Percentiles rank a stretch among this genome's conserved stretches.
Conservation (phyloP, 228 moss, liverwort and hornwort species). For the Sphagnum magellanicum region DNA sequence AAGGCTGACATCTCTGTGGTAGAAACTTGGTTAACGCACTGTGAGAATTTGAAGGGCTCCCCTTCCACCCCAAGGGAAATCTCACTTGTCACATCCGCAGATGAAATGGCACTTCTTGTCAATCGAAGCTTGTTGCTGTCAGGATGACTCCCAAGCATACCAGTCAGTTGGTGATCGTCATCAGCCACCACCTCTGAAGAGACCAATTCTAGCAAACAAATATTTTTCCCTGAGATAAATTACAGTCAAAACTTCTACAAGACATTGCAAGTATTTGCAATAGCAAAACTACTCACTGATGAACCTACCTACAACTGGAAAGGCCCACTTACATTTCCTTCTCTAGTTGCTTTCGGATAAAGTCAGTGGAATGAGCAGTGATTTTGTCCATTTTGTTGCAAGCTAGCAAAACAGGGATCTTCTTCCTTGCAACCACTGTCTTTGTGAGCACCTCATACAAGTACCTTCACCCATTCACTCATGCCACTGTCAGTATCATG, state of each 20-base stretch:
- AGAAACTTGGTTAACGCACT: constrained; percentile 69
- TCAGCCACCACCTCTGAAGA: background rate
- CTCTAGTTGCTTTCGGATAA: constrained; percentile 89
- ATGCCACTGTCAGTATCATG: background rate
- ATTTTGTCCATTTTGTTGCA: constrained; percentile 99
- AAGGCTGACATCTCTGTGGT: constrained; percentile 63
- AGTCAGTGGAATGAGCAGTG: constrained; percentile 90
- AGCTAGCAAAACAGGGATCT: constrained; percentile 69
- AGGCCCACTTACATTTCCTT: constrained; percentile 72
- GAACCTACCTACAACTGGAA: background rate
- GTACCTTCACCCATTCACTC: constrained; percentile 41
- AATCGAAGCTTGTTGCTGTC: constrained; percentile 80
- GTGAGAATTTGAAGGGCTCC: constrained; percentile 61
- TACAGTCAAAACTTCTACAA: background rate
- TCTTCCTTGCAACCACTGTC: constrained; percentile 64
- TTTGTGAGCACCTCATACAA: constrained; percentile 82
- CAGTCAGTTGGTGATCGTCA: background rate
- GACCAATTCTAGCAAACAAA: background rate
- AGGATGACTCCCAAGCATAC: constrained; percentile 4
- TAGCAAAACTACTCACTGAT: background rate
- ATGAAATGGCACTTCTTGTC: constrained; percentile 63
- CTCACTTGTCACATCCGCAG: constrained; percentile 78
- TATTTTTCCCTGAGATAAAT: background rate
- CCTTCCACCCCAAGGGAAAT: constrained; percentile 69
- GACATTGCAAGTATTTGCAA: background rate